These are phyloP conservation scores for Raddia distichophylla DNA, from an alignment of 176 grass and related monocot species.

Conservation along the genomic window DNA sequence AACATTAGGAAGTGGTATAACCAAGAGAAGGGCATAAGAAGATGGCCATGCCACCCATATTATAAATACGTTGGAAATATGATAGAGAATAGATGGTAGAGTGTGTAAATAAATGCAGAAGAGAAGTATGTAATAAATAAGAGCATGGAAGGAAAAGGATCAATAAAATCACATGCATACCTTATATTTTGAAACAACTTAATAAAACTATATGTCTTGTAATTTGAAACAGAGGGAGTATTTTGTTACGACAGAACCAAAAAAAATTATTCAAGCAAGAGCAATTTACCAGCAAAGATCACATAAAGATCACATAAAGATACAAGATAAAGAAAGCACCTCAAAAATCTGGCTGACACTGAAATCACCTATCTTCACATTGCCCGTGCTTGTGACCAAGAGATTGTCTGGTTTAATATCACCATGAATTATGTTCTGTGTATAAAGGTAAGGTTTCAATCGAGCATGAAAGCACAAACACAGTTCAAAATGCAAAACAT, in stretches of 20 bases:
- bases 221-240: too few species aligned
- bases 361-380: slow-evolving; percentile 94
- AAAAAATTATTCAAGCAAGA: background rate
- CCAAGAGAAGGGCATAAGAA: too few species aligned
- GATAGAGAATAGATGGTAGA: too few species aligned
- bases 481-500: slow-evolving; percentile 26
- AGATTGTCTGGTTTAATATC: slow-evolving; percentile 96
- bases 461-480: slow-evolving; percentile 10
- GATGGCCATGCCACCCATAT: too few species aligned
- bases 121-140: too few species aligned
- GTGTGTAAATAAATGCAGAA: too few species aligned
- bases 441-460: slow-evolving; percentile 18
- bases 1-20: too few species aligned
- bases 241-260: background rate
- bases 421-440: slow-evolving; percentile 85
- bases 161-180: too few species aligned
- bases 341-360: slow-evolving; percentile 93
- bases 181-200: too few species aligned
- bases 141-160: too few species aligned
- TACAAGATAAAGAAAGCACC: slow-evolving; percentile 45
- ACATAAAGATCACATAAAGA: slow-evolving; percentile 24
- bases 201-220: too few species aligned
- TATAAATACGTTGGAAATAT: too few species aligned
- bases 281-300: background rate
- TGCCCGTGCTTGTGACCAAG: slow-evolving; percentile 70